These are phyloP conservation scores for Gynochthodes officinalis DNA, from an alignment of 257 asterid species.

Conservation along the genomic window DNA sequence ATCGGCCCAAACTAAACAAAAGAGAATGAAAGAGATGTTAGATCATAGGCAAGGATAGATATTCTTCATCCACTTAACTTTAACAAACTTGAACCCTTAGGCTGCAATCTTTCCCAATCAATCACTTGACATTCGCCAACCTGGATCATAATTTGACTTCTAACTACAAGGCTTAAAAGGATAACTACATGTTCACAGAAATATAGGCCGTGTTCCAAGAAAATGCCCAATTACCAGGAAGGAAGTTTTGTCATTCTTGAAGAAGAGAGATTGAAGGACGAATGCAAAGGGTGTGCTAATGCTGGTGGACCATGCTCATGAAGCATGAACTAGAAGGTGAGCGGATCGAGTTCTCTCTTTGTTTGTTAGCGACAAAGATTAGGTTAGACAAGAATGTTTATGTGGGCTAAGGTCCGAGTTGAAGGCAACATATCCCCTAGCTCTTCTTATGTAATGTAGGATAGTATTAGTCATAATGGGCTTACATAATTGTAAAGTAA, in stretches of 20 bases:
- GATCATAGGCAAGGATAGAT: too few relatives aligned
- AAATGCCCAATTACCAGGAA: neutral
- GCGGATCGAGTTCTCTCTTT: constrained; percentile 11
- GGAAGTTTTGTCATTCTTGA: too few relatives aligned
- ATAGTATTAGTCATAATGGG: neutral
- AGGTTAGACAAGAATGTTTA: too few relatives aligned
- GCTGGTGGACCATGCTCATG: constrained; percentile 21
- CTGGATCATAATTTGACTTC: constrained; percentile 15
- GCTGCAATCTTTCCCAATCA: constrained; percentile 44
- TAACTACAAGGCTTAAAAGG: neutral
- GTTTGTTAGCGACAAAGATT: constrained; percentile 14
- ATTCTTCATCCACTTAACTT: too few relatives aligned
- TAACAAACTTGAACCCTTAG: constrained; percentile 59
- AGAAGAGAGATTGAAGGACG: too few relatives aligned
- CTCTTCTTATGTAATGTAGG: constrained; percentile 17
- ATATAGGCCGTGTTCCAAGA: neutral
- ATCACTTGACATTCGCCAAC: constrained; percentile 25
- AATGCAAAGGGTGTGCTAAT: constrained; percentile 25
- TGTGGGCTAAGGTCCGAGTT: constrained; percentile 36
- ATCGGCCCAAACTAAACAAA: constrained; percentile 67
- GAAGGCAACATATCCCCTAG: constrained; percentile 23
- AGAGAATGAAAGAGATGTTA: neutral
- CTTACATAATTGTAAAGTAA: neutral
- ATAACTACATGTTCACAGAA: neutral
- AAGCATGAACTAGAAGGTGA: constrained; percentile 19